Evolutionary conservation across 1,284 basidiomycete genomes (phyloP), one percentile per base, ranked within the genome.

Genomic region (Vanrija sp.): DNA sequence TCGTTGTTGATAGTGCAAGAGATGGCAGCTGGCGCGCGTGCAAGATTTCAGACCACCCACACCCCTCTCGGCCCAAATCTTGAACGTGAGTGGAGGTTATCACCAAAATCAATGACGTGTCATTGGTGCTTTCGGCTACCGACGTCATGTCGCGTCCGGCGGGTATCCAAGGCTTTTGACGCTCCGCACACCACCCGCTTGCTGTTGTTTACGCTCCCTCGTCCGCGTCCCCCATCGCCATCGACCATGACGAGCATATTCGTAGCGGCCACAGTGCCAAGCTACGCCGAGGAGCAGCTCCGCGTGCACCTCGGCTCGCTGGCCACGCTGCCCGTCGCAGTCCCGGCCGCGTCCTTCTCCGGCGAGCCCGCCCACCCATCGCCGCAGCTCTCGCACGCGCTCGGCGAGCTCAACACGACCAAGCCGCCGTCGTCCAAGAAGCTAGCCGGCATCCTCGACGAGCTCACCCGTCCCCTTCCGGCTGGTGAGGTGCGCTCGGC

Each of bases 211-310:
- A 38, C 28, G 45, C 39, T 50, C 16, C 40, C 42, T 44, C 10
- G 18, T 10, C 28, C 25, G 10, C 15, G 38, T 23, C 38, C n/a
- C n/a, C n/a, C 43, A 38, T 38, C 34, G 26, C 18, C 18, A 16
- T 23, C 12, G 54, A 55, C 25, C 42, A 68, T 68, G 66, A 34
- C 47, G 51, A 45, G 64, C 21, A 63, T 64, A 53, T 18, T 65
- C 29, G 57, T 62, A 44, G 46, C 61, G 9, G 44, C 63, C n/a
- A n/a, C 57, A 16, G 38, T 69, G 3, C 64, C 71, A n/a, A 65
- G 65, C 34, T 77, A 69, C 52, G 69, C 75, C 5, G 59, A 65
- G 29, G 75, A 77, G 52, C 67, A 74, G 53, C 68, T 75, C 43
- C 54, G 57, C 16, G 43, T 47, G n/a, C 69, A 73, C 26, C 65